phyloP scores from a whole-genome alignment of 768 basidiomycete genomes.

The Auricularia auricula-judae region DNA sequence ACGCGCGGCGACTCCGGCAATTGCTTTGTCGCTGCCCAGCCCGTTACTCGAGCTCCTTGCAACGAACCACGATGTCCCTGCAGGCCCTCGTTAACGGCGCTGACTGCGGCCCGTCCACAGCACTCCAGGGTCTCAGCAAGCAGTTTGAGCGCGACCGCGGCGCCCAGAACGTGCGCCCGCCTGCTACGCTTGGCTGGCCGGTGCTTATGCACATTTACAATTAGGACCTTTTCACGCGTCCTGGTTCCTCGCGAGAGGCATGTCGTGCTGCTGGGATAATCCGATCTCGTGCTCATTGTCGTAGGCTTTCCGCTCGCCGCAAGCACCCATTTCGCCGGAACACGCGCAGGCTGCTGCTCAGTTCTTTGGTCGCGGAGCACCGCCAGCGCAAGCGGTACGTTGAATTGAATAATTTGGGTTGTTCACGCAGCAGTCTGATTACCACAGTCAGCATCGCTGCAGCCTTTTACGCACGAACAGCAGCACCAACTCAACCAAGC shows the following conservation, averaged over 20 bases:
- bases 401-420: no score
- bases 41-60: no score
- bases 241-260: slow-evolving; percentile 56
- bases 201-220: neutral
- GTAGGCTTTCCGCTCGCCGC: slow-evolving; percentile 53
- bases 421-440: no score
- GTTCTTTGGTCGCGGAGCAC: slow-evolving; percentile 36
- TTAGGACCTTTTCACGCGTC: slow-evolving; percentile 63
- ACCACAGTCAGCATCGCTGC: no score
- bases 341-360: slow-evolving; percentile 55
- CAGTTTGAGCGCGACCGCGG: slow-evolving; percentile 71
- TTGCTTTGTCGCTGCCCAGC: no score
- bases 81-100: slow-evolving; percentile 67
- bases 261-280: slow-evolving; percentile 10
- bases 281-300: neutral
- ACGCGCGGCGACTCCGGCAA: no score
- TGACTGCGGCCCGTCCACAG: slow-evolving; percentile 81
- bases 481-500: no score
- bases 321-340: slow-evolving; percentile 22
- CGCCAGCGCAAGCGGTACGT: neutral
- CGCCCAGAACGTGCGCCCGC: slow-evolving; percentile 50
- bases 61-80: slow-evolving; percentile 46
- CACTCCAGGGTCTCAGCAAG: slow-evolving; percentile 70
- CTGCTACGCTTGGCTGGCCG: slow-evolving; percentile 6
- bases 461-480: no score